Evolutionary conservation across 78 protist genomes (phyloP).

Genomic region (Protostelium mycophagum): DNA sequence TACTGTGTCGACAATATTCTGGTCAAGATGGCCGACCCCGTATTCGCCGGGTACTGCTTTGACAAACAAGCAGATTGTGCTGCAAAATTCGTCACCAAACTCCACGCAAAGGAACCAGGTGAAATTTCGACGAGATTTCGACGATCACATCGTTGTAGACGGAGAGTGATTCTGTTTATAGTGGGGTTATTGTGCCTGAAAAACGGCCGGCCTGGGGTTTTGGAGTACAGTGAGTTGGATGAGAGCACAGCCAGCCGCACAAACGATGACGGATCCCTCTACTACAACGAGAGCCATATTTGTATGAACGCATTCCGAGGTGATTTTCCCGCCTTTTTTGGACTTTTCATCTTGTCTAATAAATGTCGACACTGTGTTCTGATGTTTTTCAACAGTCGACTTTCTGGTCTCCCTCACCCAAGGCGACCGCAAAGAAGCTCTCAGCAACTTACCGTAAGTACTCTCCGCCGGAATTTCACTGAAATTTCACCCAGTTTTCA

Average conservation of each 20-base stretch:
- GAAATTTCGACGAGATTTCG: background rate
- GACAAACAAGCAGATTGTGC: slow-evolving; percentile 64
- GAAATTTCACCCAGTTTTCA: slow-evolving; percentile 46
- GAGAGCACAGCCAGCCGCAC: slow-evolving; percentile 32
- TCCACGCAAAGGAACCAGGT: slow-evolving; percentile 61
- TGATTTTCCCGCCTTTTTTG: too few species aligned
- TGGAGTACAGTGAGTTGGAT: slow-evolving; percentile 91
- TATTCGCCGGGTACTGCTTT: slow-evolving; percentile 77
- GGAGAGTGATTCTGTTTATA: background rate
- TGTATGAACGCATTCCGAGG: slow-evolving; percentile 69
- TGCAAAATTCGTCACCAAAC: slow-evolving; percentile 80
- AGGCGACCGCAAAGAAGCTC: slow-evolving; percentile 3
- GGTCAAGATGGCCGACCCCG: slow-evolving; percentile 86
- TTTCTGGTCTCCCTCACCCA: slow-evolving; percentile 41
- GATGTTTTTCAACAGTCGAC: slow-evolving; percentile 15
- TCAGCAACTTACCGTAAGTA: slow-evolving; percentile 12
- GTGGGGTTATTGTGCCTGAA: slow-evolving; percentile 84
- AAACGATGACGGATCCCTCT: slow-evolving; percentile 45
- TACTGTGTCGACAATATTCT: slow-evolving; percentile 92
- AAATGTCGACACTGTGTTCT: too few species aligned
- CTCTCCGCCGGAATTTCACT: background rate
- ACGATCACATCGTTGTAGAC: background rate
- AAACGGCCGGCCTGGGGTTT: slow-evolving; percentile 67
- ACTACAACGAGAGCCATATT: slow-evolving; percentile 81
- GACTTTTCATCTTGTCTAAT: too few species aligned